phyloP scores from a whole-genome alignment of 169 alveolate genomes.

The Gregarina niphandrodes region DNA sequence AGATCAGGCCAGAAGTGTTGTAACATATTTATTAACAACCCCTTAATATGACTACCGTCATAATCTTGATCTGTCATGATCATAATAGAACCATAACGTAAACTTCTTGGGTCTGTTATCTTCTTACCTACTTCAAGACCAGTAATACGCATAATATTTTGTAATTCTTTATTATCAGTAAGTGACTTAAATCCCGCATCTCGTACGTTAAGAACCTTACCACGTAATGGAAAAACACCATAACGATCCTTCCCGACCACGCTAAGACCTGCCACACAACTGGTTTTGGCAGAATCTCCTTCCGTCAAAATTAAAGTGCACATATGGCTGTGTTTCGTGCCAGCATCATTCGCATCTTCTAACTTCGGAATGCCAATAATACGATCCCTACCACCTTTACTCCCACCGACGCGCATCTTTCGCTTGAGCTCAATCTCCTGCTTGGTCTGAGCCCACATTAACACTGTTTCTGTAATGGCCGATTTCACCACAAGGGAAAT shows the following conservation, averaged over 20 bases:
- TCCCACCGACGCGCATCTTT: no score
- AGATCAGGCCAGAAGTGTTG: constrained; percentile 94
- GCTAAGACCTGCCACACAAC: constrained; percentile 94
- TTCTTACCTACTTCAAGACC: constrained; percentile 48
- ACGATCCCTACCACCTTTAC: constrained; percentile 25
- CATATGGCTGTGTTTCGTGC: constrained; percentile 60
- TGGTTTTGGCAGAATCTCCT: constrained; percentile 98
- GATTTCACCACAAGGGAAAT: constrained; percentile 57
- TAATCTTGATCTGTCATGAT: constrained; percentile 98
- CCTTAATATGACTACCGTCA: constrained; percentile 99
- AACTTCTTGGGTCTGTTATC: constrained; percentile 49
- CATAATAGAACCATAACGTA: constrained; percentile 92
- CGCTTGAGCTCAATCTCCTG: constrained; percentile 66
- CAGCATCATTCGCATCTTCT: constrained; percentile 98
- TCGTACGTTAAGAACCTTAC: constrained; percentile 93
- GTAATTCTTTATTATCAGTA: constrained; percentile 80
- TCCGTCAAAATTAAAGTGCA: constrained; percentile 95
- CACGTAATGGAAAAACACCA: constrained; percentile 95
- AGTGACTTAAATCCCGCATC: constrained; percentile 82
- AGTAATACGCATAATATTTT: constrained; percentile 72
- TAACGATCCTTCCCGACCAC: constrained; percentile 89
- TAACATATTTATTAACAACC: constrained; percentile 87
- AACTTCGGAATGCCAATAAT: constrained; percentile 79
- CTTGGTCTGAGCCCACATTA: constrained; percentile 71
- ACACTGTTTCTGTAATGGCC: constrained; percentile 55